These are phyloP conservation scores for Phytophthora pisi DNA, from an alignment of 352 stramenopile species.

Conservation along the genomic window DNA sequence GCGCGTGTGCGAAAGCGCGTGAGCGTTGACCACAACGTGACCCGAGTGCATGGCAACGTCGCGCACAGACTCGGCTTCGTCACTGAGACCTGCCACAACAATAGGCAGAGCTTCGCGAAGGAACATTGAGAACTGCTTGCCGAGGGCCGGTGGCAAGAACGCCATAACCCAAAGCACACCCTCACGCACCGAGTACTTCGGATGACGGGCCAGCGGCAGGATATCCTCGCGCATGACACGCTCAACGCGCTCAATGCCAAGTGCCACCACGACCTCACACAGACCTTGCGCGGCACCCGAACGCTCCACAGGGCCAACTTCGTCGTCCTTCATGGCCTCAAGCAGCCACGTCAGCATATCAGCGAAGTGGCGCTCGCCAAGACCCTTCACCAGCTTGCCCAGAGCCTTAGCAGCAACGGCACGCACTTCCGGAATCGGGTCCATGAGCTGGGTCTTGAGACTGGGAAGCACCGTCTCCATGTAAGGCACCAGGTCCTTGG, in stretches of 20 bases:
- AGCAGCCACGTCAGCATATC: conserved; percentile 98
- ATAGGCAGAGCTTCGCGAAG: conserved; percentile 96
- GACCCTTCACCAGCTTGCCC: conserved; percentile 94
- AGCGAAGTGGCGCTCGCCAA: conserved; percentile 95
- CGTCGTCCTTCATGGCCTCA: conserved; percentile 94
- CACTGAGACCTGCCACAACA: conserved; percentile 96
- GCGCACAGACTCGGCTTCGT: conserved; percentile 98
- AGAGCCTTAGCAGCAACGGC: conserved; percentile 95
- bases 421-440: conserved; percentile 95
- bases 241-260: conserved; percentile 82
- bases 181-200: conserved; percentile 95
- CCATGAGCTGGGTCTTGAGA: conserved; percentile 93
- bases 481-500: conserved; percentile 98
- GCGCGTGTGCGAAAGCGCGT: conserved; percentile 96
- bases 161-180: conserved; percentile 99
- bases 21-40: conserved; percentile 97
- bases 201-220: conserved; percentile 94
- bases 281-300: conserved; percentile 98
- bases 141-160: conserved; percentile 97
- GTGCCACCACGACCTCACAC: conserved; percentile 94
- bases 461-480: conserved; percentile 96
- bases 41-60: conserved; percentile 98
- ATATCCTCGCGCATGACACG: conserved; percentile 92
- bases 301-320: conserved; percentile 94
- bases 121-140: conserved; percentile 93